Base-by-base conservation (phyloP, 257 asterid species). In the Solanum phureja region DNA sequence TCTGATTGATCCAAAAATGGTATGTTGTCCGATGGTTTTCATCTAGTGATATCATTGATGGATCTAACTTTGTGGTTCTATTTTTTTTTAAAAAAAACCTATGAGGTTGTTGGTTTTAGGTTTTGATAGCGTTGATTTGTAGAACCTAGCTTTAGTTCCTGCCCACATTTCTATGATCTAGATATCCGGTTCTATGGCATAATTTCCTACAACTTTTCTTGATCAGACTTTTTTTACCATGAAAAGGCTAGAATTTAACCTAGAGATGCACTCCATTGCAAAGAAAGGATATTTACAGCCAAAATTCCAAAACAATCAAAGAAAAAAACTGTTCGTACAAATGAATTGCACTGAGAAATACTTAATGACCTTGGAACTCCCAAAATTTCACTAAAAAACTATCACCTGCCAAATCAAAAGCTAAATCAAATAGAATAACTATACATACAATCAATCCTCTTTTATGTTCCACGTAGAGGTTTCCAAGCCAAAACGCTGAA, bases 231-330 rank as follows among this genome's bases (percentile, higher is more conserved):
- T 81, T 44, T 86, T 87, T 60, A 68, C 81, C 87, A 60, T 90
- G 72, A 75, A 62, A 42, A 69, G 75, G 83, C 44, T 75, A 73
- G 83, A 83, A 87, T 87, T 86, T 88, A 87, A 12, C 64, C 64
- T 69, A 69, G 85, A 90, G 90, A 34, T 88, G 72, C 89, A 82
- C 74, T 82, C 16, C 16, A 24, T 64, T 68, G n/a, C 24, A 75
- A 75, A 75, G 83, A 24, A 75, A 38, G 83, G 83, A 75, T 37
- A 23, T 38, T 23, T 23, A 75, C 5, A 3, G 64, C 14, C 8
- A 42, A n/a, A n/a, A 24, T 77, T 77, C 16, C 64, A 77, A 77
- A 77, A 56, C 66, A 56, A 56, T 56, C 24, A 56, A 56, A 56
- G 64, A 19, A 56, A 56, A 56, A 46, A 12, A 18, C 64, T 56